Evolutionary conservation across 2,329 filamentous ascomycete species (phyloP), one percentile per base, ranked within the genome.

Genomic region (Fusarium humuli): DNA sequence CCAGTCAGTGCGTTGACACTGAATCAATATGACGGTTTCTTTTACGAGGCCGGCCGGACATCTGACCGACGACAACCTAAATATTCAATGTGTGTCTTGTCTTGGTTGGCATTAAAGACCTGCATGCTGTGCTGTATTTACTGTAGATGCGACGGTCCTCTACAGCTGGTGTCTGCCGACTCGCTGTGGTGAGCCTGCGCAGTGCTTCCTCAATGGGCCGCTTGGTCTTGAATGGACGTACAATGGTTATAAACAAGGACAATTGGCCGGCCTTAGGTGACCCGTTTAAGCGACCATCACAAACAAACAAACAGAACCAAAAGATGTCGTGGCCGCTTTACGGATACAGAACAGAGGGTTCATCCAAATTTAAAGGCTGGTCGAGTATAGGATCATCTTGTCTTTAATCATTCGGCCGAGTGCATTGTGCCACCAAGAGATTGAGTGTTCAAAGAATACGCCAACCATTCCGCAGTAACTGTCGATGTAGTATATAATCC

Each of bases 141-240:
- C 9, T 34, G 49, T 47, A 49, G 48, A 65, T 57, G 61, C 41
- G 45, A 62, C 64, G 55, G 64, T 57, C 62, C 57, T 70, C 54
- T 47, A 69, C 62, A 67, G 67, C 53, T 72, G 49, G 57, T 69
- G 59, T 57, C 64, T 49, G 34, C 55, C 64, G 71, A 62, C 62
- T 70, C 67, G 62, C 71, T 69, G 64, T 74, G 54, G 67, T 61
- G 49, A 71, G 67, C 65, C 65, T 72, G 57, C 55, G 72, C 56
- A 54, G 61, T 73, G 64, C 65, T 61, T 53, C 54, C 55, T 59
- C 32, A 52, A 48, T 53, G 54, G 53, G 63, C 41, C 47, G 54
- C 42, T 48, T 52, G 53, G 30, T 37, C 32, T 22, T 59, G 54
- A 57, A 54, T 69, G 70, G 65, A 61, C 42, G 58, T 65, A 67